Conservation (phyloP, 768 basidiomycete genomes). For the Amanita inopinata region DNA sequence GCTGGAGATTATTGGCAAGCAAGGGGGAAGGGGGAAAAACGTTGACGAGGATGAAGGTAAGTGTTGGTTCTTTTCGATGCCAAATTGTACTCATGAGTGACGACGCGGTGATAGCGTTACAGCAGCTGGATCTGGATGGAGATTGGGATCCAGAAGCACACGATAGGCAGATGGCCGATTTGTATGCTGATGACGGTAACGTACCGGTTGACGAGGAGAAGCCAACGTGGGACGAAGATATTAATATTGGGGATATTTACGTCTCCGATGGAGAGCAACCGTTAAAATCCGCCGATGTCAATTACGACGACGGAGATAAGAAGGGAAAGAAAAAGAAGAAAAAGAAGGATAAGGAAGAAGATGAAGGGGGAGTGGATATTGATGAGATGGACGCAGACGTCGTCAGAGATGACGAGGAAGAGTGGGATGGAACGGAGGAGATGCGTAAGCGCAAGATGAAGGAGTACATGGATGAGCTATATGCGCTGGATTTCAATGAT, state of each 20-base stretch:
- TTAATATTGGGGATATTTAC: slow-evolving; percentile 65
- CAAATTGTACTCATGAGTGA: neutral
- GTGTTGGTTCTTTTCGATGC: neutral
- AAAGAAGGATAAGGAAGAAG: slow-evolving; percentile 30
- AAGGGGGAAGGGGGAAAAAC: slow-evolving; percentile 46
- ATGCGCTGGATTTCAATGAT: slow-evolving; percentile 91
- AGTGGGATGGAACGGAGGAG: slow-evolving; percentile 86
- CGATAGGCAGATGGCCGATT: slow-evolving; percentile 68
- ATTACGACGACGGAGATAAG: slow-evolving; percentile 28
- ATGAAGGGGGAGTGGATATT: slow-evolving; percentile 49
- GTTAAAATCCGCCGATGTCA: slow-evolving; percentile 15
- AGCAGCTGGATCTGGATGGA: slow-evolving; percentile 75
- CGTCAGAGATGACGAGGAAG: slow-evolving; percentile 39
- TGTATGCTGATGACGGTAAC: slow-evolving; percentile 53
- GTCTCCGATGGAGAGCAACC: slow-evolving; percentile 21
- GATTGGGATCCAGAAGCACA: slow-evolving; percentile 89
- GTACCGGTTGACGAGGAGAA: slow-evolving; percentile 36
- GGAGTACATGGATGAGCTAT: slow-evolving; percentile 86
- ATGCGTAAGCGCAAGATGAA: slow-evolving; percentile 78
- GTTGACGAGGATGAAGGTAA: slow-evolving; percentile 29
- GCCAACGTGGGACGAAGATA: slow-evolving; percentile 88
- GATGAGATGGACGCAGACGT: slow-evolving; percentile 43
- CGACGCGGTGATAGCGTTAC: slow-evolving; percentile 38
- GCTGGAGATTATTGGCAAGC: slow-evolving; percentile 60
- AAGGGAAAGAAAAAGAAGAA: slow-evolving; percentile 56